phyloP scores from a whole-genome alignment of 495 filamentous ascomycete genomes.

The Staphylotrichum longicolle region DNA sequence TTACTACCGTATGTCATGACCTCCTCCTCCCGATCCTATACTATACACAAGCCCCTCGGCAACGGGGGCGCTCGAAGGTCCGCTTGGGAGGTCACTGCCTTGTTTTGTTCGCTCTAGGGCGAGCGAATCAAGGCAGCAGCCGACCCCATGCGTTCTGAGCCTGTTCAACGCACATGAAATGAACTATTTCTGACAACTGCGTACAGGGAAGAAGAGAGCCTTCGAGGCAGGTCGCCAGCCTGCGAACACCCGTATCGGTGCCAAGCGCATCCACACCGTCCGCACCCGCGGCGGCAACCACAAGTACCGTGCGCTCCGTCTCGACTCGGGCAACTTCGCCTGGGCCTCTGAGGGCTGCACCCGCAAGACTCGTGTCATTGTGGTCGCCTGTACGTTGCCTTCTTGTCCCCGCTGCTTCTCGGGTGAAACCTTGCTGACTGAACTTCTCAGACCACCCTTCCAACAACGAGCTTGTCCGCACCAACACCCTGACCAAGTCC shows the following conservation, averaged over 20 bases:
- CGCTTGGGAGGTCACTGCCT: constrained; percentile 38
- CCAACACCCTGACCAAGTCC: constrained; percentile 98
- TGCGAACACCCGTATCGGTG: constrained; percentile 97
- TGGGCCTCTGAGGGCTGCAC: constrained; percentile 97
- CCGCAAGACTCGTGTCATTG: constrained; percentile 98
- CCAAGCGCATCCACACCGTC: constrained; percentile 98
- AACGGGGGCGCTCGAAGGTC: constrained; percentile 51
- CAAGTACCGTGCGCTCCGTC: constrained; percentile 98
- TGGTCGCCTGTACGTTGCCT: constrained; percentile 63
- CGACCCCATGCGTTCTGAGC: constrained; percentile 59
- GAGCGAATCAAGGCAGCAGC: constrained; percentile 20
- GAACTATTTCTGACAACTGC: constrained; percentile 36
- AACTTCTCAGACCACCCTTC: constrained; percentile 71
- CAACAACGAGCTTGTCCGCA: constrained; percentile 99
- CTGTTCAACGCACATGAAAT: constrained; percentile 44
- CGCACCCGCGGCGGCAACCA: constrained; percentile 98
- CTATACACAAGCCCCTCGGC: constrained; percentile 22
- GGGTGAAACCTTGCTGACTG: constrained; percentile 12
- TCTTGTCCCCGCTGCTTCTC: background rate
- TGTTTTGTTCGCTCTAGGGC: constrained; percentile 7
- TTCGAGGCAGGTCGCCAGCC: constrained; percentile 99
- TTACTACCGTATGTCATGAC: constrained; percentile 38
- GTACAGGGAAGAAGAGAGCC: constrained; percentile 75
- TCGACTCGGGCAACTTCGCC: constrained; percentile 99
- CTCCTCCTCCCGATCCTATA: constrained; percentile 23